These are phyloP conservation scores for Secale cereale DNA, from an alignment of 176 grass and related monocot genomes.

Conservation along the genomic window DNA sequence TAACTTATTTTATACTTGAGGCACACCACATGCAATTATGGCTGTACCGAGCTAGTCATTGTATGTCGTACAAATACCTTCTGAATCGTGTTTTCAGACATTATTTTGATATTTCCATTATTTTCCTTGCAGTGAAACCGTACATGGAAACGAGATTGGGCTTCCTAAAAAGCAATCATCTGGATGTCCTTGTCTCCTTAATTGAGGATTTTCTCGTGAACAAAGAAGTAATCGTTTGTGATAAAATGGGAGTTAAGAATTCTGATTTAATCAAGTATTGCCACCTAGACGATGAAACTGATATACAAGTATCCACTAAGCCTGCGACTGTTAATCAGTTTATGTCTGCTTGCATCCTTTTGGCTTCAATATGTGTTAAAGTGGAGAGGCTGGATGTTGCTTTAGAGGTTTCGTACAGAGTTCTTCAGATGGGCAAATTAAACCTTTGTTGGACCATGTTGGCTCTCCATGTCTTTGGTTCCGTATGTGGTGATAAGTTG, in stretches of 20 bases:
- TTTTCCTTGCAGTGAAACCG: conserved; percentile 56
- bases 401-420: conserved; percentile 66
- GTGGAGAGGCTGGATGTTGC: conserved; percentile 49
- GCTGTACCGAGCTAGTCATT: neutral
- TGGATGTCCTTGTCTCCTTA: conserved; percentile 49
- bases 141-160: conserved; percentile 43
- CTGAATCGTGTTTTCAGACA: conserved; percentile 9
- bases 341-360: conserved; percentile 67
- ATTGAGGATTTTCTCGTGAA: conserved; percentile 70
- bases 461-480: conserved; percentile 70
- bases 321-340: conserved; percentile 49
- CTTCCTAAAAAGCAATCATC: conserved; percentile 36
- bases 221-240: conserved; percentile 57
- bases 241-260: conserved; percentile 25
- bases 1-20: conserved; percentile 16
- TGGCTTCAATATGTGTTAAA: conserved; percentile 56
- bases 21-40: neutral
- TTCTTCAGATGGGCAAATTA: conserved; percentile 62
- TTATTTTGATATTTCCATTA: conserved; percentile 1
- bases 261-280: conserved; percentile 13
- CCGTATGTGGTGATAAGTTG: conserved; percentile 67
- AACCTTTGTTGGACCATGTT: conserved; percentile 61
- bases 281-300: conserved; percentile 29
- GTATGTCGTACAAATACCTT: conserved; percentile 1
- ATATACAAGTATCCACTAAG: conserved; percentile 30